Evolutionary conservation across 2,329 filamentous ascomycete species (phyloP).

Genomic region (Ceratocystis cubensis): DNA sequence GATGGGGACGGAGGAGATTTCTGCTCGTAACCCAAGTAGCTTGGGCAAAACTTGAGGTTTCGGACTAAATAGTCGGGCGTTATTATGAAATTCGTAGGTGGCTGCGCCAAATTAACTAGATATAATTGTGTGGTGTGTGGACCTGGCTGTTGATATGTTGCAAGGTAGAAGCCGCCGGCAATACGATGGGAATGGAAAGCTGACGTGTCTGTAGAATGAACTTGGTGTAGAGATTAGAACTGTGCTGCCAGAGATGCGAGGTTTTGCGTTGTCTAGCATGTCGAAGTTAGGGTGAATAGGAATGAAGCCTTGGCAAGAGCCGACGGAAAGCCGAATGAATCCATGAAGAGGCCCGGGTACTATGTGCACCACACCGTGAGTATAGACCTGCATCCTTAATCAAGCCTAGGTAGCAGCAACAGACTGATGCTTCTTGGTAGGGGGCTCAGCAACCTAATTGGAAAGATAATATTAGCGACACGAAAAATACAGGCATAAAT

Average conservation of each 20-base stretch:
- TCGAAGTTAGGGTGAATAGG: too few species aligned
- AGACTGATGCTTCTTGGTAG: neutral
- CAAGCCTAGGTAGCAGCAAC: slow-evolving; percentile 2
- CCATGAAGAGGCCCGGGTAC: too few species aligned
- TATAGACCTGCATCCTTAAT: neutral
- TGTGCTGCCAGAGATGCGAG: neutral
- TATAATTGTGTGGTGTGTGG: neutral
- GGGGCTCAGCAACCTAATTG: neutral
- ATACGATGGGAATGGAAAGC: neutral
- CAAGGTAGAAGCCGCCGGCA: neutral
- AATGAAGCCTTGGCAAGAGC: too few species aligned
- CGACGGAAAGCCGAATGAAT: too few species aligned
- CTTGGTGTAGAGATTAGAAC: neutral
- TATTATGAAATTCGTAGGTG: neutral
- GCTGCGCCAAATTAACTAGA: neutral
- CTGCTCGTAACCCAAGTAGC: neutral
- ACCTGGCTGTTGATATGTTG: neutral
- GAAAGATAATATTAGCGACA: neutral
- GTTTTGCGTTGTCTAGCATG: too few species aligned
- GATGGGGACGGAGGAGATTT: neutral
- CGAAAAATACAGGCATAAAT: too few species aligned
- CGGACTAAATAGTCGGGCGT: neutral
- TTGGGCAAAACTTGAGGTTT: neutral
- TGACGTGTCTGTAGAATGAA: neutral
- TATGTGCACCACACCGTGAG: neutral